Conservation (phyloP, 768 basidiomycete species). For the Boletus subparvulus region DNA sequence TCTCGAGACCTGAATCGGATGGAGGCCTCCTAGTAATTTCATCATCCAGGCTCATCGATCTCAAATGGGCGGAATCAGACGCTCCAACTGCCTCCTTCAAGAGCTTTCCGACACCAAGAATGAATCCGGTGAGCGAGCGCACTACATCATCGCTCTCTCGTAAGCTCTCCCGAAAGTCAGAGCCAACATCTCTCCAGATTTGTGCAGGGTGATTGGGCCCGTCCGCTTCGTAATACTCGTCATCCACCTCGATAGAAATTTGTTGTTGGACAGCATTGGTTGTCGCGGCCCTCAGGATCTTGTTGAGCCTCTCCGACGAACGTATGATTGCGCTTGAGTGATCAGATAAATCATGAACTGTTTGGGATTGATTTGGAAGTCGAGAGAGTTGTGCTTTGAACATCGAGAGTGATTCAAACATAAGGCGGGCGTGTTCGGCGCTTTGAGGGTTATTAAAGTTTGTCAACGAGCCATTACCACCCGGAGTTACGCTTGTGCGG, state of each 20-base stretch:
- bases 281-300: constrained; percentile 54
- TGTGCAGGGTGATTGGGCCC: constrained; percentile 44
- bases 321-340: constrained; percentile 63
- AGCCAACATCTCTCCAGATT: constrained; percentile 67
- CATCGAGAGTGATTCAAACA: constrained; percentile 66
- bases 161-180: constrained; percentile 70
- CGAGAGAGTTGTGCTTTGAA: constrained; percentile 68
- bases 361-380: constrained; percentile 45
- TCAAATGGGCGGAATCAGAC: constrained; percentile 38
- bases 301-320: constrained; percentile 67
- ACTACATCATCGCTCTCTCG: constrained; percentile 78
- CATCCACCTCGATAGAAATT: constrained; percentile 72
- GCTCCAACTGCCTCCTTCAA: constrained; percentile 52
- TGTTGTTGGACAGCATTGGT: constrained; percentile 66
- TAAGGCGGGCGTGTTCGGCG: constrained; percentile 65
- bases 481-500: constrained; percentile 19
- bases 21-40: constrained; percentile 38
- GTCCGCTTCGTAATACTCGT: constrained; percentile 31
- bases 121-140: constrained; percentile 68
- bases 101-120: constrained; percentile 72
- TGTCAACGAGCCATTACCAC: constrained; percentile 11
- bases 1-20: constrained; percentile 35
- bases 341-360: constrained; percentile 54
- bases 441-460: constrained; percentile 22
- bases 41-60: constrained; percentile 57